These are phyloP conservation scores for Neurospora sublineolata DNA, from an alignment of 495 filamentous ascomycete genomes.

Conservation along the genomic window DNA sequence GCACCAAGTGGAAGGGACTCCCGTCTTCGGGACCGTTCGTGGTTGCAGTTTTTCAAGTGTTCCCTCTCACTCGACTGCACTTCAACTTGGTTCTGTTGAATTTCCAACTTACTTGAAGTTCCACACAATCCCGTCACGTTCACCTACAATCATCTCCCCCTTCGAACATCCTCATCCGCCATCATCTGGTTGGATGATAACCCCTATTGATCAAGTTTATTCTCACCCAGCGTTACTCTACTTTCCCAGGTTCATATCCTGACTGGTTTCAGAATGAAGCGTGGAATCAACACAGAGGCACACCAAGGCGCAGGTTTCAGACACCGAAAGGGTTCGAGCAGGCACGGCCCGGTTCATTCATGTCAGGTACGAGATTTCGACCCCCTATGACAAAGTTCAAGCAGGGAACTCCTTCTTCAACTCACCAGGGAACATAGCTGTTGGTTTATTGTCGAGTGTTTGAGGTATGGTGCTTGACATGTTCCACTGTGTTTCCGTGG, in stretches of 20 bases:
- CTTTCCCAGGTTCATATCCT: background rate
- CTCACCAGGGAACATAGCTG: background rate
- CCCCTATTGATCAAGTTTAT: background rate
- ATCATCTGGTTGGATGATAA: background rate
- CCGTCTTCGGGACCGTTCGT: background rate
- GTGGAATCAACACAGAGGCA: background rate
- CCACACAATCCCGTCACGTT: background rate
- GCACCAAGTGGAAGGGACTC: background rate
- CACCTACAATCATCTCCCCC: background rate
- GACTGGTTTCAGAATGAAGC: background rate
- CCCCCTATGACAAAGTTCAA: background rate
- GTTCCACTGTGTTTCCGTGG: slow-evolving; percentile 11
- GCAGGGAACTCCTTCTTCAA: background rate
- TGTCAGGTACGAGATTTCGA: background rate
- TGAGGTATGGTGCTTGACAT: slow-evolving; percentile 8
- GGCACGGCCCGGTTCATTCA: background rate
- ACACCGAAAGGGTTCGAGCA: background rate
- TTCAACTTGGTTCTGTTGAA: background rate
- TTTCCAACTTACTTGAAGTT: background rate
- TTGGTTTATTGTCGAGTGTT: background rate
- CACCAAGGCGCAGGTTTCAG: background rate
- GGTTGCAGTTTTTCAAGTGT: background rate
- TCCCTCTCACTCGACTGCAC: background rate
- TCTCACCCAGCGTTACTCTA: background rate
- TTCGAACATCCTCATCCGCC: background rate